Evolutionary conservation across 345 rosid genomes (phyloP), one percentile per base, ranked within the genome.

Genomic region (Ailanthus altissimus): DNA sequence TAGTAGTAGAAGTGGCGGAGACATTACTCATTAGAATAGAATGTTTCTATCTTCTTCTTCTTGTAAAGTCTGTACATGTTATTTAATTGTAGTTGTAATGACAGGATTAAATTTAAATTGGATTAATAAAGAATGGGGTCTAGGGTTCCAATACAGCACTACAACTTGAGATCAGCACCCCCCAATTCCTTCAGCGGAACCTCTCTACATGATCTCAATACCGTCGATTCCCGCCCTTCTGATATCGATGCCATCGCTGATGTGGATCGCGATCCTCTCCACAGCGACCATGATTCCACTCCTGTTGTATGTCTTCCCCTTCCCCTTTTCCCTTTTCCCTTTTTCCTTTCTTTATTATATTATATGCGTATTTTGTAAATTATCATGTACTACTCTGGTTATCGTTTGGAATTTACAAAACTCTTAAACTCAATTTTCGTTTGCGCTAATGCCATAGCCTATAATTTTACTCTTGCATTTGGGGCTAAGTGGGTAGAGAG

Each of bases 131-230:
- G 72, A 67, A 94, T 94, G 98, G 97, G 84, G 61, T 83, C 88
- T 82, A 91, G 97, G 92, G 92, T 89, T 87, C 92, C 90, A 13
- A 85, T 85, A 8, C 94, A 87, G 67, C 94, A 88, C 65, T 94
- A 91, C 86, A 86, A 86, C 82, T 78, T 93, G 84, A 83, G 89
- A 83, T 83, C 95, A 28, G 83, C 62, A 23, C 16, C 36, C 25
- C 2, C 90, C 54, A 89, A 79, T 85, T 90, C 97, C 40, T 94
- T 86, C 82, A 87, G 88, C 70, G 79, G 80, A 10, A 75, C 65
- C 76, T 91, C 97, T 61, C 88, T 91, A 12, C 93, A 94, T 75
- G 97, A 94, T 75, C 98, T 94, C 84, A 93, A 92, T 85, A 79
- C 97, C 65, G 93, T 87, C 56, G 97, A 89, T 71, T 85, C 88